A percentile compares a stretch with the other conserved stretches of the same genome.
Conservation (phyloP, 345 rosid genomes). For the Crucihimalaya himalaica region DNA sequence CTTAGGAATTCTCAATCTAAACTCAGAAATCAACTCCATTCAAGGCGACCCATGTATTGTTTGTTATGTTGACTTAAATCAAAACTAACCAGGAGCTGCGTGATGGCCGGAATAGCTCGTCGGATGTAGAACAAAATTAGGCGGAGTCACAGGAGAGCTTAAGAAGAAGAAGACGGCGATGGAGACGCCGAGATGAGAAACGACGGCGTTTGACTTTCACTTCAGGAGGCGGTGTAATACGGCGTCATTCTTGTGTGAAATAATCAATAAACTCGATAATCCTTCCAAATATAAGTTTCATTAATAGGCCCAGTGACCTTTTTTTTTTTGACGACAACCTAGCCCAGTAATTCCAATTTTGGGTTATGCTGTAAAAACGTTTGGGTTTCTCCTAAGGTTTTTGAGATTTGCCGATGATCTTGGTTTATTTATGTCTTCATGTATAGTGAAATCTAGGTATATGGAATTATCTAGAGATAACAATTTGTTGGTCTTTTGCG, state of each 20-base stretch:
- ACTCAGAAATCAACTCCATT: neutral
- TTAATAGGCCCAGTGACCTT: neutral
- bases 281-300: too few species aligned
- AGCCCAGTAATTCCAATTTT: neutral
- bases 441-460: neutral
- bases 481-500: neutral
- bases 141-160: neutral
- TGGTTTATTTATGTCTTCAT: too few species aligned
- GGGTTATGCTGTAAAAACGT: neutral
- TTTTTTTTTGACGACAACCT: too few species aligned
- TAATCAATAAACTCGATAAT: neutral
- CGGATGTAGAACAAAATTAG: neutral
- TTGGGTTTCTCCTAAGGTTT: neutral
- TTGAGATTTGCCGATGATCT: too few species aligned
- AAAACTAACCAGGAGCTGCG: neutral
- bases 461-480: neutral
- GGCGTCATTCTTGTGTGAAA: neutral
- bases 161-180: neutral
- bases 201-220: neutral
- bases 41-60: neutral
- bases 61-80: neutral
- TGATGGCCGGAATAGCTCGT: neutral
- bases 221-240: neutral
- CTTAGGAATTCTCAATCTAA: too few species aligned
- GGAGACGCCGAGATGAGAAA: neutral